Evolutionary conservation across 805 yeast species (phyloP).

Genomic region (Hermanozyma aechmeae): DNA sequence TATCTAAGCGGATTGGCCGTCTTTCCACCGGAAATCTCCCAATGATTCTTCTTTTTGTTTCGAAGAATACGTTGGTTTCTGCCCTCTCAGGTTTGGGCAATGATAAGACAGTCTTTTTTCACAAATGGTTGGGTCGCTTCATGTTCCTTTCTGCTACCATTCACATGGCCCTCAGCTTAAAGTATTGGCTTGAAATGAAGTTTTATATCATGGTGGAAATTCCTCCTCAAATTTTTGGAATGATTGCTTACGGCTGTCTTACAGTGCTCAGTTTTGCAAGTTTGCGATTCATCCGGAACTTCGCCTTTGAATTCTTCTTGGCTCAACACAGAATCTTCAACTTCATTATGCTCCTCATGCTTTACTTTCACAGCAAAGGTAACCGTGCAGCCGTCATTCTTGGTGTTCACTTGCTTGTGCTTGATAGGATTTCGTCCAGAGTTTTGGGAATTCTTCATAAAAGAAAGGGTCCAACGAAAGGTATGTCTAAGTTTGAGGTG

Average conservation of each 20-base stretch:
- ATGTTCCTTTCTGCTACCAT: conserved; percentile 25
- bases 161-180: conserved; percentile 23
- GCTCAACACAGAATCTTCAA: conserved; percentile 33
- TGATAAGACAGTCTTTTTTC: conserved; percentile 30
- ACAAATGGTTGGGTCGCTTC: conserved; percentile 35
- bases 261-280: conserved; percentile 28
- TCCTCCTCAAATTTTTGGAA: conserved; percentile 44
- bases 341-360: conserved; percentile 33
- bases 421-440: conserved; percentile 27
- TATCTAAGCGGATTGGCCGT: conserved; percentile 34
- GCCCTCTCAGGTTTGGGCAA: conserved; percentile 32
- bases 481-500: conserved; percentile 26
- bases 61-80: conserved; percentile 31
- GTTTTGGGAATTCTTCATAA: conserved; percentile 23
- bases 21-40: conserved; percentile 34
- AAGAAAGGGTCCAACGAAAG: conserved; percentile 27
- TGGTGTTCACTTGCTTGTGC: conserved; percentile 33
- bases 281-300: conserved; percentile 22
- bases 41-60: conserved; percentile 21
- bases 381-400: conserved; percentile 25
- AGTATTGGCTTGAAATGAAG: conserved; percentile 33
- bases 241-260: conserved; percentile 32
- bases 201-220: conserved; percentile 31
- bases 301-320: conserved; percentile 35
- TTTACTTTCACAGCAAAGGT: conserved; percentile 31